Conservation (phyloP, 2,329 filamentous ascomycete species). For the Pestalotiopsis sp. region DNA sequence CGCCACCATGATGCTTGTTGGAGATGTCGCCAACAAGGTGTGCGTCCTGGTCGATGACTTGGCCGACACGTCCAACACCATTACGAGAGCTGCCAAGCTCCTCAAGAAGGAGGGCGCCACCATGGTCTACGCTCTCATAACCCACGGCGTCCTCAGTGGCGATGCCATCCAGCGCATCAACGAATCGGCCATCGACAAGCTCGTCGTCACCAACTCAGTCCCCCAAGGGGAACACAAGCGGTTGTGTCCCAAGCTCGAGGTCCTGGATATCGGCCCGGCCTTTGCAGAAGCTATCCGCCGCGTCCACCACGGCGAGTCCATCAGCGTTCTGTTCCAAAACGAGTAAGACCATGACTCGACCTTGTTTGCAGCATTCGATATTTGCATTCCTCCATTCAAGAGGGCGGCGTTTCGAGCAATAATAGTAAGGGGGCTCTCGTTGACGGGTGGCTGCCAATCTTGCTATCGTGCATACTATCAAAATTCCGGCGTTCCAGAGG, state of each 20-base stretch:
- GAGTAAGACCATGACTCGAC: conserved; percentile 47
- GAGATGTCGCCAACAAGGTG: conserved; percentile 76
- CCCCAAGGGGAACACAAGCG: conserved; percentile 80
- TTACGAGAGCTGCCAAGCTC: conserved; percentile 91
- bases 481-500: conserved; percentile 6
- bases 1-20: conserved; percentile 93
- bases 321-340: conserved; percentile 91
- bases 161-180: conserved; percentile 95
- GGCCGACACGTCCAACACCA: conserved; percentile 94
- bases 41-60: conserved; percentile 94
- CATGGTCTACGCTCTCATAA: conserved; percentile 87
- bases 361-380: neutral
- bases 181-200: conserved; percentile 86
- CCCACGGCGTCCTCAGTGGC: conserved; percentile 91
- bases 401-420: neutral
- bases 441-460: conserved; percentile 7
- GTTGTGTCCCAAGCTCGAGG: conserved; percentile 83
- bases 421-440: neutral
- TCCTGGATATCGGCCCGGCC: conserved; percentile 85
- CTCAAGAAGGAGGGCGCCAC: conserved; percentile 92
- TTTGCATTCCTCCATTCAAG: conserved; percentile 1
- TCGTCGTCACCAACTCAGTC: conserved; percentile 93
- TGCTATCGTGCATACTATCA: conserved; percentile 7
- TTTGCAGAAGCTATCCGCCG: conserved; percentile 95
- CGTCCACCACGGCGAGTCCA: conserved; percentile 96